phyloP scores from a whole-genome alignment of 441 rosid species.

The Adansonia grandidieri region DNA sequence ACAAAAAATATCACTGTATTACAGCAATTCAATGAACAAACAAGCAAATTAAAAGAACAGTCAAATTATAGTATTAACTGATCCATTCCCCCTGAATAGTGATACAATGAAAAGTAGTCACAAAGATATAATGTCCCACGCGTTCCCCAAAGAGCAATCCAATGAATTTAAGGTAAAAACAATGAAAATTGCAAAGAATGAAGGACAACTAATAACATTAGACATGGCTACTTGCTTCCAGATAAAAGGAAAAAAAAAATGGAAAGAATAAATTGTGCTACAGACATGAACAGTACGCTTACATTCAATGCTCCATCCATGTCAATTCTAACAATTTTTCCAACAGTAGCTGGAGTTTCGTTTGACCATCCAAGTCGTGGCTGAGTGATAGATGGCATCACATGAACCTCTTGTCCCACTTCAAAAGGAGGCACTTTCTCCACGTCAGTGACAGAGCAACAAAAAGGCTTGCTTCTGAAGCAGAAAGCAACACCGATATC shows the following conservation, averaged over 20 bases:
- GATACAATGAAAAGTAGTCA: background rate
- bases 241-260: background rate
- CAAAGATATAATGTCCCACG: background rate
- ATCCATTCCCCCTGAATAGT: background rate
- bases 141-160: background rate
- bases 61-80: background rate
- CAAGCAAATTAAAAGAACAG: background rate
- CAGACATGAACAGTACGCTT: conserved; percentile 41
- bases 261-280: conserved; percentile 8
- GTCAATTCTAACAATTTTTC: conserved; percentile 84
- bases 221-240: background rate
- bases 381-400: conserved; percentile 78
- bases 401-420: conserved; percentile 88
- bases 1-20: conserved; percentile 24
- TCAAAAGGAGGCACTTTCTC: conserved; percentile 92
- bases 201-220: background rate
- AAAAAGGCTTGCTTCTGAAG: conserved; percentile 90
- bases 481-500: conserved; percentile 96
- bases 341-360: conserved; percentile 93
- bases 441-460: conserved; percentile 91
- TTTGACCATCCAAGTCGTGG: conserved; percentile 99
- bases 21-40: conserved; percentile 16
- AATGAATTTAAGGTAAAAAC: background rate
- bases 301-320: conserved; percentile 98
- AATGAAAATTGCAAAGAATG: background rate